Conservation (phyloP, 352 stramenopile genomes). For the Phytophthora kernoviae region DNA sequence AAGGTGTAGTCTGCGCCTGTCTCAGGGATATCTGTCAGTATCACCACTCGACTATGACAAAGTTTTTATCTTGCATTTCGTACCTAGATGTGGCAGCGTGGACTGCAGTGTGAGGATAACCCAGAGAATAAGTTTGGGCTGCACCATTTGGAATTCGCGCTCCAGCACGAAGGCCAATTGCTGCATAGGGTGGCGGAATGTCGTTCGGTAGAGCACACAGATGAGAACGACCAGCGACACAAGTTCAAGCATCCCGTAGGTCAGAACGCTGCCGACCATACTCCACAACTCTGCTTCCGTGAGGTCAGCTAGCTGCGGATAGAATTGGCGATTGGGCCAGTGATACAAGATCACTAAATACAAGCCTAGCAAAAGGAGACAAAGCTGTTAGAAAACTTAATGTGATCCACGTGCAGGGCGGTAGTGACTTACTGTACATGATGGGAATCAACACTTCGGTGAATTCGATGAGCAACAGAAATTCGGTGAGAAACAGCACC, state of each 20-base stretch:
- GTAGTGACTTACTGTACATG: slow-evolving; percentile 31
- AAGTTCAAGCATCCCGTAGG: slow-evolving; percentile 23
- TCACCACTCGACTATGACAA: no score
- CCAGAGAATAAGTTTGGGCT: slow-evolving; percentile 30
- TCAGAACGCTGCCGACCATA: slow-evolving; percentile 14
- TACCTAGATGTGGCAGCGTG: slow-evolving; percentile 24
- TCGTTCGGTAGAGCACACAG: slow-evolving; percentile 16
- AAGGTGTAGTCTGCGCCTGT: slow-evolving; percentile 31
- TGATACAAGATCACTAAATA: slow-evolving; percentile 34
- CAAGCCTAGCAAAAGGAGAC: slow-evolving; percentile 10
- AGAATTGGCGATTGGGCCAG: slow-evolving; percentile 36
- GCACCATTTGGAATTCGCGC: slow-evolving; percentile 24
- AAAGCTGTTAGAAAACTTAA: background rate
- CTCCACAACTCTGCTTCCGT: slow-evolving; percentile 6
- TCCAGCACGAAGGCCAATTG: slow-evolving; percentile 33
- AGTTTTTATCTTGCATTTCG: no score
- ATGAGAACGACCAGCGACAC: slow-evolving; percentile 10
- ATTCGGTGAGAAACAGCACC: slow-evolving; percentile 46
- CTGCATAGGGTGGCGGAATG: slow-evolving; percentile 14
- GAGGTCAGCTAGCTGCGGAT: slow-evolving; percentile 25
- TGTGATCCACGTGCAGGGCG: no score
- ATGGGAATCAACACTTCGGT: slow-evolving; percentile 37
- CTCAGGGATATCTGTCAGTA: no score
- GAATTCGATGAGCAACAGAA: slow-evolving; percentile 46
- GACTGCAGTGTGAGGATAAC: slow-evolving; percentile 30